These are phyloP conservation scores for Pseudofabraea citricarpa DNA, from an alignment of 2,329 filamentous ascomycete species.

Conservation along the genomic window DNA sequence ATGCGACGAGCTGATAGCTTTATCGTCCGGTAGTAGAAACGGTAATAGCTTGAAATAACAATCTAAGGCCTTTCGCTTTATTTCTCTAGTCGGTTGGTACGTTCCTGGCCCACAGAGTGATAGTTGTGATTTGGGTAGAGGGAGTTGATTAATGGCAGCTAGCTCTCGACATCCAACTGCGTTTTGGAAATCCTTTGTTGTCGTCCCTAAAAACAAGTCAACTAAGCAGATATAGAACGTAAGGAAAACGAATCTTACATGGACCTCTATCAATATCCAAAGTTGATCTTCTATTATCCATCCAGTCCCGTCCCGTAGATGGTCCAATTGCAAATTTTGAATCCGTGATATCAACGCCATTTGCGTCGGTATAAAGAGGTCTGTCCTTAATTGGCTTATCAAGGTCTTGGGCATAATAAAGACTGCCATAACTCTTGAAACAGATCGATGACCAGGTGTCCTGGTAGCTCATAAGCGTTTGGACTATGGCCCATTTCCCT, in stretches of 20 bases:
- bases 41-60: too few species aligned
- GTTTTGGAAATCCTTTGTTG: slow-evolving; percentile 3
- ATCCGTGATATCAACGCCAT: neutral
- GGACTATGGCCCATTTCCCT: slow-evolving; percentile 24
- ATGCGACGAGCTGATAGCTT: too few species aligned
- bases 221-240: neutral
- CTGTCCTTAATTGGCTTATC: neutral
- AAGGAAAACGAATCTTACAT: slow-evolving; percentile 4
- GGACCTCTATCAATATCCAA: slow-evolving; percentile 7
- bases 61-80: too few species aligned
- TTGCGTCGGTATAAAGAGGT: slow-evolving; percentile 1
- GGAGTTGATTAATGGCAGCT: neutral
- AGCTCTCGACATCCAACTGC: slow-evolving; percentile 5
- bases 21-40: too few species aligned
- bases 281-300: neutral
- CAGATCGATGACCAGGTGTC: slow-evolving; percentile 27
- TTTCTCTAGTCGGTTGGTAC: too few species aligned
- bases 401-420: slow-evolving; percentile 9
- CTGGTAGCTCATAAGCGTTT: slow-evolving; percentile 28
- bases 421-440: slow-evolving; percentile 18
- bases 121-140: too few species aligned
- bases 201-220: slow-evolving; percentile 5
- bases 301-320: neutral
- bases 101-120: too few species aligned
- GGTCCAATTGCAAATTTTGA: slow-evolving; percentile 3